These are phyloP conservation scores for Fusarium xylarioides DNA, from an alignment of 2,329 filamentous ascomycete genomes.

Conservation along the genomic window DNA sequence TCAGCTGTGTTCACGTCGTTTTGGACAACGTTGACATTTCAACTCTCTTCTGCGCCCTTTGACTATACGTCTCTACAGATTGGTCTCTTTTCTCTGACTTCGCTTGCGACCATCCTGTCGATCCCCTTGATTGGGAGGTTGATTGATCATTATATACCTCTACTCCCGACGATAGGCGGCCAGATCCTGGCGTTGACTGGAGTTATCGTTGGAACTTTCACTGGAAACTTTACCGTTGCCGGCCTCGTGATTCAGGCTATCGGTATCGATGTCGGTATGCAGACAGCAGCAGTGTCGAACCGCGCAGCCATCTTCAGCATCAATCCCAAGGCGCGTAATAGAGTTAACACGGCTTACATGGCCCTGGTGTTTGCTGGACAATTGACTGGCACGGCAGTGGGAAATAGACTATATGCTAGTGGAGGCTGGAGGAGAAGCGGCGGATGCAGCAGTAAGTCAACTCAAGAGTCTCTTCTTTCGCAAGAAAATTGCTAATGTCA, in stretches of 20 bases:
- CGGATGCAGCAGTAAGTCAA: conserved; percentile 45
- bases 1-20: conserved; percentile 61
- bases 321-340: conserved; percentile 75
- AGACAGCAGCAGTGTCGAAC: conserved; percentile 79
- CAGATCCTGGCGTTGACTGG: conserved; percentile 67
- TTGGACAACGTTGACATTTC: conserved; percentile 78
- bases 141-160: conserved; percentile 74
- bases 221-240: conserved; percentile 70
- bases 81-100: conserved; percentile 81
- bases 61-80: conserved; percentile 73
- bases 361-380: conserved; percentile 78
- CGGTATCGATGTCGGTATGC: conserved; percentile 75
- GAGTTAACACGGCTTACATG: conserved; percentile 87
- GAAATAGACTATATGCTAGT: conserved; percentile 61
- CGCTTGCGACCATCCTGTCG: conserved; percentile 72
- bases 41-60: conserved; percentile 76
- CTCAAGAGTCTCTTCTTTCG: background rate
- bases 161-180: conserved; percentile 73
- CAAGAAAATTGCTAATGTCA: background rate
- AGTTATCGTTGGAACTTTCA: conserved; percentile 73
- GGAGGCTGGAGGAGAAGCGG: conserved; percentile 63
- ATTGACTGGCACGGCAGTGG: conserved; percentile 72
- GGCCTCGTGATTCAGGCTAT: conserved; percentile 79
- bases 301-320: conserved; percentile 75
- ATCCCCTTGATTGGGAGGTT: conserved; percentile 75